These are phyloP conservation scores for Fusarium sp. DNA, from an alignment of 2,329 filamentous ascomycete species.

Conservation along the genomic window DNA sequence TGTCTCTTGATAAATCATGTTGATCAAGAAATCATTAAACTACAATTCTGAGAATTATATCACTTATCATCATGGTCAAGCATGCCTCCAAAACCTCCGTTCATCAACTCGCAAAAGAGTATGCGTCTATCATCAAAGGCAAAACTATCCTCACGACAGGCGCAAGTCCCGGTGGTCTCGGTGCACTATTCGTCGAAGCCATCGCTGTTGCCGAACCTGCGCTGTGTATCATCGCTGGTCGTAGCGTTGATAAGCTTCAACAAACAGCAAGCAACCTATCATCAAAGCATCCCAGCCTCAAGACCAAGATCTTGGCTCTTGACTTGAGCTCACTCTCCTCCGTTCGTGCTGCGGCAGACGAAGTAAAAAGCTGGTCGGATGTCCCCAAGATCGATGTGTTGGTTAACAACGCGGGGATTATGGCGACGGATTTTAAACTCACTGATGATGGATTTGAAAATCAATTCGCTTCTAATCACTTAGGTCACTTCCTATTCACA, in stretches of 20 bases:
- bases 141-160: slow-evolving; percentile 19
- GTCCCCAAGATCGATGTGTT: slow-evolving; percentile 5
- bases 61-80: no score
- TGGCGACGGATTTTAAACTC: slow-evolving; percentile 14
- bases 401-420: slow-evolving; percentile 12
- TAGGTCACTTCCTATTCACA: slow-evolving; percentile 17
- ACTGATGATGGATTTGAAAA: slow-evolving; percentile 14
- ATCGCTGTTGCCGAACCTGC: slow-evolving; percentile 4
- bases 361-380: slow-evolving; percentile 2
- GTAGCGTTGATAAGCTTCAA: slow-evolving; percentile 6
- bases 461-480: slow-evolving; percentile 17
- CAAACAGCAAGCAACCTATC: neutral
- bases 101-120: slow-evolving; percentile 10
- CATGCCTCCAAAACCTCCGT: neutral
- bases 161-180: slow-evolving; percentile 8
- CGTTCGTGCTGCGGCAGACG: neutral
- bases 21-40: no score
- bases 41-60: no score
- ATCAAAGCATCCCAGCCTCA: neutral
- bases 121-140: slow-evolving; percentile 2
- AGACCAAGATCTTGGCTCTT: neutral
- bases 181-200: neutral
- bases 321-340: slow-evolving; percentile 6
- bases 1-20: neutral
- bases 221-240: slow-evolving; percentile 3